Evolutionary conservation across 2,329 filamentous ascomycete genomes (phyloP), one percentile per base, ranked within the genome.

Genomic region (Claviceps spartinae): DNA sequence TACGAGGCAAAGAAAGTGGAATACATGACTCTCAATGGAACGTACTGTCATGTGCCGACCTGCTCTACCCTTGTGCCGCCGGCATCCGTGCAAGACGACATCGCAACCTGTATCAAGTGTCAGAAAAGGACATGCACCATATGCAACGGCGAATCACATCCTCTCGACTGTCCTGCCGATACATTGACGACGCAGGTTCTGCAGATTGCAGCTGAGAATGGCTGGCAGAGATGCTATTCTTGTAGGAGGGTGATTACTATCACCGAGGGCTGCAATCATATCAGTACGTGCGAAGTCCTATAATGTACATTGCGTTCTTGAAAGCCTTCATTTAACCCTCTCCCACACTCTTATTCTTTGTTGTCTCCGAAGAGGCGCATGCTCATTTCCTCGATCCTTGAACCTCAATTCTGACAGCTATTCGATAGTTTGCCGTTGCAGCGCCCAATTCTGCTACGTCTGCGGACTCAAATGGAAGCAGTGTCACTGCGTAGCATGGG

Each of bases 201-300:
- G 1, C 51, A 60, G 0, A 47, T 73, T 1, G 76, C 74, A 0
- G 52, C 56, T 0, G 54, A 65, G 3, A 61, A 74, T 4, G 67
- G 69, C 1, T 82, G 78, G 78, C 72, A 76, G 60, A 65, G 70
- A 2, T 82, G 79, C 54, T 60, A 59, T 4, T 52, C 55, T 0
- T 82, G 79, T 55, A 57, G 55, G 2, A 54, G 64, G 1, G 37
- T 82, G 11, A 67, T 82, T 0, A 75, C 80, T 61, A 61, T 78
- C 0, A 37, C 59, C 0, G n/a, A 38, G 0, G 78, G 79, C 1
- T 82, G 79, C 54, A 67, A 75, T 49, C 78, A 82, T 50, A 81
- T 82, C 4, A 76, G 78, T 81, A 56, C 59, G 74, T 72, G 3
- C 14, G 2, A 34, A 34, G 3, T 34, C 30, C 30, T 11, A 9